A percentile compares a stretch with the other conserved stretches of the same genome.
phyloP scores from a whole-genome alignment of 768 basidiomycete genomes.

The Postia placenta region DNA sequence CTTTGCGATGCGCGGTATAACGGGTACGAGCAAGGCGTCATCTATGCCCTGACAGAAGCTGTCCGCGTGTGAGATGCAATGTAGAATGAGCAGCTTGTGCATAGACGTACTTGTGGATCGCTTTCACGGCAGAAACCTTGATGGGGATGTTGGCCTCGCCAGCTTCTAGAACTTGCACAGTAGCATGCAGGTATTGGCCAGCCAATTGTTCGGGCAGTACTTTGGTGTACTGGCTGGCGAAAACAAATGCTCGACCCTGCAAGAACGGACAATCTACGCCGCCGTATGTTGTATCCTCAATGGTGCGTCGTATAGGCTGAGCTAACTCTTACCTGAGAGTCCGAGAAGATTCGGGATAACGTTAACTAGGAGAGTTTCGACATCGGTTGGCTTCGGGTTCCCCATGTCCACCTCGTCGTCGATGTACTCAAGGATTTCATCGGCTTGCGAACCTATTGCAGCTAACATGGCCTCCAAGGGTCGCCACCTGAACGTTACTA shows the following conservation, averaged over 20 bases:
- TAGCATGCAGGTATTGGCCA: conserved; percentile 82
- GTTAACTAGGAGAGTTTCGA: conserved; percentile 67
- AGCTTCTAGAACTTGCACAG: conserved; percentile 79
- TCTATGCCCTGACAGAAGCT: conserved; percentile 70
- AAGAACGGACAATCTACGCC: conserved; percentile 79
- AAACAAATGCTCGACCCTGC: conserved; percentile 92
- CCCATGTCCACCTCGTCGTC: conserved; percentile 71
- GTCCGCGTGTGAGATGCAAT: neutral
- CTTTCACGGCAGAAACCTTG: conserved; percentile 91
- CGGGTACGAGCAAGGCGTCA: conserved; percentile 50
- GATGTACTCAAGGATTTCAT: conserved; percentile 66
- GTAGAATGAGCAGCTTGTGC: neutral
- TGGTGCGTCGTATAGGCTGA: neutral
- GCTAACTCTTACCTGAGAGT: conserved; percentile 51
- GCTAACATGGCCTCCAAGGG: conserved; percentile 82
- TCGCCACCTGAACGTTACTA: conserved; percentile 69
- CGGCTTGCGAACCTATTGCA: conserved; percentile 73
- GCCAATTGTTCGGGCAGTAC: conserved; percentile 67
- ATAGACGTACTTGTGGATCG: conserved; percentile 75
- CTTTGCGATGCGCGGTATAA: conserved; percentile 69
- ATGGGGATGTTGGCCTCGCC: conserved; percentile 71
- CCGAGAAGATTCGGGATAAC: conserved; percentile 74
- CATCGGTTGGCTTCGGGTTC: conserved; percentile 62
- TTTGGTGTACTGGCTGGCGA: conserved; percentile 83
- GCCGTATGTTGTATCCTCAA: neutral